Evolutionary conservation across 345 rosid species (phyloP).

Genomic region (Dipteronia dyeriana): DNA sequence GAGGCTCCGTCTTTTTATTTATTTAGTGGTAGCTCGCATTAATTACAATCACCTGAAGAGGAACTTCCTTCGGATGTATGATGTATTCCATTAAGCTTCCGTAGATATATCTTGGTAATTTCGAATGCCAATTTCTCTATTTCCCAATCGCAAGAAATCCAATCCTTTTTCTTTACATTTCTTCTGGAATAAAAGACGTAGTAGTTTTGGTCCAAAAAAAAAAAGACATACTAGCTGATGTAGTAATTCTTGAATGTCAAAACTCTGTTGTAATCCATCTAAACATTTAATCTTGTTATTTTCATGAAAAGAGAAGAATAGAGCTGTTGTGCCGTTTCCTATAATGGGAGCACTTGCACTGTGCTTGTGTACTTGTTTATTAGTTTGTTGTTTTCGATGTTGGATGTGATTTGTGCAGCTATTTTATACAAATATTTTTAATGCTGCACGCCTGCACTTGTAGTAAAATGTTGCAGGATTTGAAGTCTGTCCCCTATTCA

Average conservation of each 20-base stretch:
- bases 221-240: no score
- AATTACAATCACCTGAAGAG: constrained; percentile 16
- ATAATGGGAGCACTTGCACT: no score
- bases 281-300: no score
- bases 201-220: no score
- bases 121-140: constrained; percentile 5
- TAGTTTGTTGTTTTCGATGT: neutral
- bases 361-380: no score
- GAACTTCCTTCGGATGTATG: constrained; percentile 6
- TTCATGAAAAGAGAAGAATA: no score
- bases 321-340: no score
- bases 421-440: neutral
- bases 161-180: neutral
- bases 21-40: constrained; percentile 10
- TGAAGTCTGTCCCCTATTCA: constrained; percentile 1
- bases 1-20: constrained; percentile 18
- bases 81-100: constrained; percentile 28
- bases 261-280: no score
- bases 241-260: no score
- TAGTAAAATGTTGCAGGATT: neutral
- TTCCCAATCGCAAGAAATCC: neutral
- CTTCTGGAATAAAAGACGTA: neutral
- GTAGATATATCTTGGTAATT: constrained; percentile 5
- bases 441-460: neutral
- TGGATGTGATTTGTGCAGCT: neutral